Evolutionary conservation across 2,329 filamentous ascomycete species (phyloP).

Genomic region (Metarhizium rileyi): DNA sequence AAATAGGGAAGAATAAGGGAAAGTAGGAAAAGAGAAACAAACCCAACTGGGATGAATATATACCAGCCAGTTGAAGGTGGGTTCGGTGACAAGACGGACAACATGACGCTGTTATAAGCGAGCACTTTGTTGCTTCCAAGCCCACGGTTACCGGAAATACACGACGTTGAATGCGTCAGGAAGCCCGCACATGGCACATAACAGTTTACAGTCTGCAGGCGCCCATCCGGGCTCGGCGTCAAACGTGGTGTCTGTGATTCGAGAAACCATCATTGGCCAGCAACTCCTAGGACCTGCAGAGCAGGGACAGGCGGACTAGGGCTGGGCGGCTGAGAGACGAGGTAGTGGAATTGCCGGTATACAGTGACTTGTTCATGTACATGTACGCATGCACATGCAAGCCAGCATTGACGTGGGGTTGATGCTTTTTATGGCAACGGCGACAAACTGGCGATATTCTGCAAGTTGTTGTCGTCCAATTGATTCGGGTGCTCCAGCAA

Average conservation of each 20-base stretch:
- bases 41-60: not conserved
- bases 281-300: not conserved
- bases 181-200: not conserved
- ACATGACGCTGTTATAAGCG: conserved; percentile 16
- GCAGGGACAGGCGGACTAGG: not conserved
- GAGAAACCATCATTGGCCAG: not conserved
- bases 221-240: not conserved
- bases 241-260: too few relatives aligned
- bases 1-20: conserved; percentile 6
- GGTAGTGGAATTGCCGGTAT: not conserved
- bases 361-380: too few relatives aligned
- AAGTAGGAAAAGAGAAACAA: conserved; percentile 5
- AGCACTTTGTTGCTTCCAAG: not conserved
- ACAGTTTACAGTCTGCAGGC: not conserved
- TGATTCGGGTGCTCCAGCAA: not conserved
- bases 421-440: conserved; percentile 2
- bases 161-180: not conserved
- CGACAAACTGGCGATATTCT: not conserved
- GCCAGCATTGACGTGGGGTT: not conserved
- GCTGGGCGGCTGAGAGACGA: not conserved
- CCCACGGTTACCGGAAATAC: not conserved
- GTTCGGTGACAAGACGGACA: conserved; percentile 6
- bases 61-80: not conserved
- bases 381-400: too few relatives aligned
- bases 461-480: not conserved